These are phyloP conservation scores for Chaetomium sp. DNA, from an alignment of 2,329 filamentous ascomycete genomes.

Conservation along the genomic window DNA sequence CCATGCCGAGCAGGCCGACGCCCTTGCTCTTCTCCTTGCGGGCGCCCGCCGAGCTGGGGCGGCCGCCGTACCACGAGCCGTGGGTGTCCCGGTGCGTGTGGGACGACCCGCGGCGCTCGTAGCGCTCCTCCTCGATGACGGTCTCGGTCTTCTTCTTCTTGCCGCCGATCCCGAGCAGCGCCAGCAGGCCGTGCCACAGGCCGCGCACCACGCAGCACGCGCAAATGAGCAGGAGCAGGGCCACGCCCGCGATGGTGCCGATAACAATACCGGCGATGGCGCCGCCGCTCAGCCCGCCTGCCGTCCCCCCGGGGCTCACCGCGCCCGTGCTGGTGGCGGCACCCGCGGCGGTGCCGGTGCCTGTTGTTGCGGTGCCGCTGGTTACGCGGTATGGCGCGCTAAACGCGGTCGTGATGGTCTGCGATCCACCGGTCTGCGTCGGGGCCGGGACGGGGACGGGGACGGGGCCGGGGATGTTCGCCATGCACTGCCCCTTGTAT, in stretches of 20 bases:
- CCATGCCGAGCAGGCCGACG: slow-evolving; percentile 56
- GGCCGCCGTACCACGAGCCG: slow-evolving; percentile 58
- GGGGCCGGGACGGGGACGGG: slow-evolving; percentile 26
- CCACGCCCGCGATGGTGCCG: slow-evolving; percentile 67
- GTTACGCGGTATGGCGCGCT: slow-evolving; percentile 55
- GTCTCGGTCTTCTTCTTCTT: slow-evolving; percentile 50
- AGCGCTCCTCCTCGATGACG: slow-evolving; percentile 63
- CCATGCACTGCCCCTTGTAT: slow-evolving; percentile 58
- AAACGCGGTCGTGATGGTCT: slow-evolving; percentile 57
- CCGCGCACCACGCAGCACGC: slow-evolving; percentile 71
- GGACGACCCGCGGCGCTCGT: slow-evolving; percentile 44
- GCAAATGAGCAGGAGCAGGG: slow-evolving; percentile 69
- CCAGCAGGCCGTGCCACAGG: slow-evolving; percentile 60
- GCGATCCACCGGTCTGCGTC: slow-evolving; percentile 47
- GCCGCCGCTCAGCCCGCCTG: slow-evolving; percentile 62
- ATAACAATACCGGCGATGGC: slow-evolving; percentile 83
- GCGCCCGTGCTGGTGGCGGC: slow-evolving; percentile 55
- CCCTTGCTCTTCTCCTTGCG: slow-evolving; percentile 54
- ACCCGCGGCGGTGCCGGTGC: slow-evolving; percentile 53
- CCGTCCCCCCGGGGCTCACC: slow-evolving; percentile 45
- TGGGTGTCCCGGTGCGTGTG: slow-evolving; percentile 56
- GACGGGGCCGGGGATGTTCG: slow-evolving; percentile 46
- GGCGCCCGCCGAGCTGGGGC: slow-evolving; percentile 46
- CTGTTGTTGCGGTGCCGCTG: slow-evolving; percentile 55
- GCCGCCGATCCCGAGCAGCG: slow-evolving; percentile 60